Conservation (phyloP, 1,284 basidiomycete genomes). For the Rhodotorula sp. region DNA sequence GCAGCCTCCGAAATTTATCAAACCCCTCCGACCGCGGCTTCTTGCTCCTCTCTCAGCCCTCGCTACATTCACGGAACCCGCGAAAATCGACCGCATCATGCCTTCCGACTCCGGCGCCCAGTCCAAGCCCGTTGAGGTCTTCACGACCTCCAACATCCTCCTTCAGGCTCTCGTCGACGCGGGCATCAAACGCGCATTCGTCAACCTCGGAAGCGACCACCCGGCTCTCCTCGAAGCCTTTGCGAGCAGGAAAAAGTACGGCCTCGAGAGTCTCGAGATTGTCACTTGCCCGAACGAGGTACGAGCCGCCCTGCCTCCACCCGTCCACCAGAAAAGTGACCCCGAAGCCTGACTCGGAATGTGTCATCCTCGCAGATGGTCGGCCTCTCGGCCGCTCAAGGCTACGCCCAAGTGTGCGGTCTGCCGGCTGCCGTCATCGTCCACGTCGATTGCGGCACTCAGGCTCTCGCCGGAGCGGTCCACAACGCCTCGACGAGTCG, state of each 20-base stretch:
- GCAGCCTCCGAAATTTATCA: neutral
- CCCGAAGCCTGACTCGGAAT: no score
- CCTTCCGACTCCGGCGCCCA: neutral
- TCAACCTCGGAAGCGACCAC: constrained; percentile 67
- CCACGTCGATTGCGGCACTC: constrained; percentile 57
- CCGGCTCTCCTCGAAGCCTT: constrained; percentile 65
- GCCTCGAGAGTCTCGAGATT: constrained; percentile 56
- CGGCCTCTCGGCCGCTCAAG: constrained; percentile 66
- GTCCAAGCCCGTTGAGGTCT: constrained; percentile 28
- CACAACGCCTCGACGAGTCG: constrained; percentile 65
- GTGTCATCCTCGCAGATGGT: constrained; percentile 55
- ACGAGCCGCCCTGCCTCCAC: neutral
- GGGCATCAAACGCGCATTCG: constrained; percentile 67
- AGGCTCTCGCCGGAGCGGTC: constrained; percentile 67
- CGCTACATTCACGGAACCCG: neutral
- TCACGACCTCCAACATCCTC: constrained; percentile 41
- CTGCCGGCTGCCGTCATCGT: constrained; percentile 68
- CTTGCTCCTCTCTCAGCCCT: neutral
- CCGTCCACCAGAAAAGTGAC: no score
- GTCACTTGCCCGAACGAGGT: constrained; percentile 66
- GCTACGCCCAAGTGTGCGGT: constrained; percentile 64
- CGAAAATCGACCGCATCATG: neutral
- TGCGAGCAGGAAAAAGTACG: constrained; percentile 27
- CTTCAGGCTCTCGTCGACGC: constrained; percentile 57
- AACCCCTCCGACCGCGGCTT: neutral